Evolutionary conservation across 345 rosid genomes (phyloP), one percentile per base, ranked within the genome.

Genomic region (Salix arbutifolia): DNA sequence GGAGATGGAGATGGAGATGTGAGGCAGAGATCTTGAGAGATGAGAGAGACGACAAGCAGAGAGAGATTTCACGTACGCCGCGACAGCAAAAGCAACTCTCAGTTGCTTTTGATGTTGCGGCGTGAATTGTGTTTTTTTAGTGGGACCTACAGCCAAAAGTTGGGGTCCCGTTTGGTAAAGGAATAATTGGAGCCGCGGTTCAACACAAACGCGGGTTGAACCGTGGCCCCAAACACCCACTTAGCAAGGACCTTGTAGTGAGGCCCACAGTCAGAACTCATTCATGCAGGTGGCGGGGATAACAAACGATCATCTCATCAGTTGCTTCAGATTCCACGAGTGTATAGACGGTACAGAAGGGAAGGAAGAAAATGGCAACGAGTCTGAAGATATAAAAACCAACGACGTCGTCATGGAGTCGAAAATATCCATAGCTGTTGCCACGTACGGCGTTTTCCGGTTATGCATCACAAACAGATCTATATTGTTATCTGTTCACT

Each of bases 201-300:
- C 30, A 28, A 28, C 30, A 28, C 30, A 28, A 28, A 28, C 30
- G 30, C 30, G 30, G 30, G 30, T 28, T 28, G 30, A 28, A 28
- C 30, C 30, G 30, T 2, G 30, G 30, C 30, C 1, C 30, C 30
- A 28, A 28, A 28, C 30, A 28, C 30, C 30, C 30, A 28, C 98
- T n/a, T 74, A 92, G 99, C 91, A 93, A 93, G 77, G 99, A 96
- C 82, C 89, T 96, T 8, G 97, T 96, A 42, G 96, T 92, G 69
- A 92, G 99, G 60, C 94, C 98, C 37, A 93, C 98, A 0, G 90
- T 93, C 56, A 79, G 93, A 90, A 91, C 88, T 89, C 96, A 0
- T 93, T 96, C 89, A 92, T 96, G 99, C 99, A 92, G 86, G 94
- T 81, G 19, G 90, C 82, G 0, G 99, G 99, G 40, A 84, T 96